A percentile compares a stretch with the other conserved stretches of the same genome.
phyloP scores from a whole-genome alignment of 2,329 filamentous ascomycete genomes.

The Cordyceps cateniannulata region DNA sequence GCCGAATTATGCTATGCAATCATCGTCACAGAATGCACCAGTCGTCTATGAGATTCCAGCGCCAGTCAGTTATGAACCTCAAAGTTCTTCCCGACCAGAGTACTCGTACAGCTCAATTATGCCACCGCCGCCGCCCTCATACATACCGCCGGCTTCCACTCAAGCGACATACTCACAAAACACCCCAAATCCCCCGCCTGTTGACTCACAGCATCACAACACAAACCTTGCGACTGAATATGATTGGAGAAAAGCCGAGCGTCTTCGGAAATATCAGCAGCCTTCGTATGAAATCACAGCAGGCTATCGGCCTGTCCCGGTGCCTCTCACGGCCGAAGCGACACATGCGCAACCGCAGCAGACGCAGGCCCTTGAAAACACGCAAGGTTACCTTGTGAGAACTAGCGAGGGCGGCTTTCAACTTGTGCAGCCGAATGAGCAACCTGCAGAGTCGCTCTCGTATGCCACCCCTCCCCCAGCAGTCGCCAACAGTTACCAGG shows the following conservation, averaged over 20 bases:
- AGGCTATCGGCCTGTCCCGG: not conserved
- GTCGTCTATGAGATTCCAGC: not conserved
- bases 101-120: slow-evolving; percentile 3
- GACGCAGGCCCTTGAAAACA: not conserved
- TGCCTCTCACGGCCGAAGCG: not conserved
- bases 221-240: not conserved
- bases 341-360: not conserved
- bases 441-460: not conserved
- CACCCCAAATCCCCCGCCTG: not conserved
- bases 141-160: not conserved
- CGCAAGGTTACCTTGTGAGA: too few species aligned
- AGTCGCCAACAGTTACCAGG: not conserved
- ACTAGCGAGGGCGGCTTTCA: too few species aligned
- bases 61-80: not conserved
- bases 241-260: too few species aligned
- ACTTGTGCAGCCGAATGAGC: not conserved
- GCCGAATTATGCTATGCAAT: not conserved
- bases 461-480: not conserved
- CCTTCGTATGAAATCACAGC: not conserved
- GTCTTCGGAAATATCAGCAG: not conserved
- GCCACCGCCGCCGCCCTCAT: slow-evolving; percentile 2
- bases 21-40: not conserved
- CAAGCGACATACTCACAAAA: not conserved
- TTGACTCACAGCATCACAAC: not conserved
- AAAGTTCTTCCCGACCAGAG: not conserved